Evolutionary conservation across 1,284 basidiomycete genomes (phyloP).

Genomic region (Tylopilus sp.): DNA sequence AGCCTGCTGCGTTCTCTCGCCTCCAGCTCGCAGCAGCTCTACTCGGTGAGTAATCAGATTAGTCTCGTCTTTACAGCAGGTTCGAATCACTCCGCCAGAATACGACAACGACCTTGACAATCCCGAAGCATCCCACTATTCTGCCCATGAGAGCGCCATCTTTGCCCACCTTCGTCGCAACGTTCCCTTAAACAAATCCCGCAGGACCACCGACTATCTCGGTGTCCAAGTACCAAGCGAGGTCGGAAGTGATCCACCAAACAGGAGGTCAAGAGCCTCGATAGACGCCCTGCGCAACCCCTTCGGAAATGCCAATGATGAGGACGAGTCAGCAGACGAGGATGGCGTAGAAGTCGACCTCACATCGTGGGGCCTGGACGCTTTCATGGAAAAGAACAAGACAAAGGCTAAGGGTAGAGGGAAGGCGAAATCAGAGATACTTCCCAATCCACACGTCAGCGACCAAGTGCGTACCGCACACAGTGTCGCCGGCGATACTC

Average conservation of each 20-base stretch:
- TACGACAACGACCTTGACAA: constrained; percentile 77
- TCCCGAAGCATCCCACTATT: constrained; percentile 54
- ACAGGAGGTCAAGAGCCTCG: constrained; percentile 47
- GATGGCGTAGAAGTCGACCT: constrained; percentile 70
- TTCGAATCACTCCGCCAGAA: constrained; percentile 42
- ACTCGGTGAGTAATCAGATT: constrained; percentile 48
- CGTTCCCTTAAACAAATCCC: constrained; percentile 33
- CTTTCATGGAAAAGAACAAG: constrained; percentile 67
- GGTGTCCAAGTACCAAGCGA: constrained; percentile 63
- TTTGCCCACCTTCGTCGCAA: constrained; percentile 65
- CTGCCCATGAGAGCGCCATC: constrained; percentile 78
- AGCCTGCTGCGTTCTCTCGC: constrained; percentile 66
- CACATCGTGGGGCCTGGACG: constrained; percentile 77
- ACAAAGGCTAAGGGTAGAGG: constrained; percentile 45
- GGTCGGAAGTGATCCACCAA: constrained; percentile 48
- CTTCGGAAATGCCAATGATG: constrained; percentile 58
- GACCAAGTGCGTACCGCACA: constrained; percentile 35
- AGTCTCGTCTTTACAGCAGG: background rate
- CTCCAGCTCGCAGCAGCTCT: constrained; percentile 76
- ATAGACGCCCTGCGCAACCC: constrained; percentile 66
- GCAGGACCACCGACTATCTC: constrained; percentile 61
- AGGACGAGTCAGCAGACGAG: constrained; percentile 49
- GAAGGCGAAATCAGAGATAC: constrained; percentile 46
- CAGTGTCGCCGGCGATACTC: constrained; percentile 28
- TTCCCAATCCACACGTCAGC: constrained; percentile 49